Evolutionary conservation across 2,329 filamentous ascomycete genomes (phyloP).

Genomic region (Aspergillus japonicus): DNA sequence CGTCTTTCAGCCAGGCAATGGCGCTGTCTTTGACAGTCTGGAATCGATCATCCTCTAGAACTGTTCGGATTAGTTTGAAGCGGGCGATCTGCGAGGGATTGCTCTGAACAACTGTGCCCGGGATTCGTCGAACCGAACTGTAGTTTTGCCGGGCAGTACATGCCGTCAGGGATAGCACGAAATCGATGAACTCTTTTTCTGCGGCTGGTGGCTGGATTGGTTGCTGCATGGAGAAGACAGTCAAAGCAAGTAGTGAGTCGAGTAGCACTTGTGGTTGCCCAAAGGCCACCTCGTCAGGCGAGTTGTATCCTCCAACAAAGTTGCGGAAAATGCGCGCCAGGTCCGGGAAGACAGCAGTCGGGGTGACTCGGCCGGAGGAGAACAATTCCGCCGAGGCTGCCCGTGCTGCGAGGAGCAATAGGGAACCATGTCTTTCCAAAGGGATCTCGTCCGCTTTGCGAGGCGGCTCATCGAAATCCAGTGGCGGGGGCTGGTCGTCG

Average conservation of each 20-base stretch:
- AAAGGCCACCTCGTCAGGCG: constrained; percentile 37
- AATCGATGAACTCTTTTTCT: constrained; percentile 54
- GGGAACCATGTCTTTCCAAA: constrained; percentile 55
- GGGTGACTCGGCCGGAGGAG: constrained; percentile 37
- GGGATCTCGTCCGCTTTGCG: constrained; percentile 54
- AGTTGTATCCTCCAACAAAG: constrained; percentile 49
- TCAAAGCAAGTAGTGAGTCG: constrained; percentile 55
- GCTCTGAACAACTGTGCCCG: constrained; percentile 46
- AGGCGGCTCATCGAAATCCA: constrained; percentile 57
- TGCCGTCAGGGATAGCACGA: constrained; percentile 49
- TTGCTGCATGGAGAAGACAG: constrained; percentile 50
- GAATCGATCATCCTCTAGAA: constrained; percentile 55
- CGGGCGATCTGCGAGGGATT: constrained; percentile 54
- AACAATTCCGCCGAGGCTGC: constrained; percentile 52
- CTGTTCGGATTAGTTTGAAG: constrained; percentile 55
- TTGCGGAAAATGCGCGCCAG: constrained; percentile 52
- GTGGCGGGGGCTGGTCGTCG: constrained; percentile 41
- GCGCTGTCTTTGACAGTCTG: constrained; percentile 57
- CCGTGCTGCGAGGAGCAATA: constrained; percentile 56
- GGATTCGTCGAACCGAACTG: constrained; percentile 38
- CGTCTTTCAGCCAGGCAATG: constrained; percentile 61
- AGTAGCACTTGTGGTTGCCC: constrained; percentile 54
- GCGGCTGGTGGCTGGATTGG: constrained; percentile 46
- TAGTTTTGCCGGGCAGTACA: constrained; percentile 39
- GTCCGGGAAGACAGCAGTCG: constrained; percentile 53